phyloP scores from a whole-genome alignment of 495 filamentous ascomycete genomes.

The Aspergillus nanangensis region DNA sequence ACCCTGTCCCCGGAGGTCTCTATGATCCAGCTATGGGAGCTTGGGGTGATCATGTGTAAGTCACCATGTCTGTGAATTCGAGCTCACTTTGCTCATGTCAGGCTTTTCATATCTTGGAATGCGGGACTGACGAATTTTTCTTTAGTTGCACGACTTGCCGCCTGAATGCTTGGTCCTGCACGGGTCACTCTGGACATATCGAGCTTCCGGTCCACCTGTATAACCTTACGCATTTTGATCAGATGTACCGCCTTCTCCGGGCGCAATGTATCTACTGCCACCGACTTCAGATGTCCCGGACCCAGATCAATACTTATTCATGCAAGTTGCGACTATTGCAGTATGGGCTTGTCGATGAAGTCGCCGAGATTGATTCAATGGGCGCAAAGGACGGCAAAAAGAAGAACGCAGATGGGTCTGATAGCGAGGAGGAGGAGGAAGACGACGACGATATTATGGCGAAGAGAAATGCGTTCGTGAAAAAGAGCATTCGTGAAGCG shows the following conservation, averaged over 20 bases:
- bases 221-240: constrained; percentile 90
- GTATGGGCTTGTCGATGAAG: constrained; percentile 74
- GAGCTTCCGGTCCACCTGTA: constrained; percentile 90
- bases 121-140: constrained; percentile 19
- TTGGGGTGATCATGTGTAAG: constrained; percentile 76
- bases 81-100: background rate
- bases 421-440: constrained; percentile 51
- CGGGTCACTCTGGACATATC: constrained; percentile 92
- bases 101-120: constrained; percentile 6
- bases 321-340: constrained; percentile 88
- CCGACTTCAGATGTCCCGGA: constrained; percentile 67
- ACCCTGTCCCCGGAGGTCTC: constrained; percentile 80
- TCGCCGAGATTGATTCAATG: constrained; percentile 61
- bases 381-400: constrained; percentile 25
- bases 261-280: constrained; percentile 89
- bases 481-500: constrained; percentile 54
- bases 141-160: constrained; percentile 86
- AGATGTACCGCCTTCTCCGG: constrained; percentile 74
- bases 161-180: constrained; percentile 70
- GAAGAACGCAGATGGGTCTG: constrained; percentile 31
- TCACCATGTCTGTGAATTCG: constrained; percentile 10
- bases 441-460: constrained; percentile 62
- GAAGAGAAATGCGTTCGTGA: constrained; percentile 66
- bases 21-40: constrained; percentile 94
- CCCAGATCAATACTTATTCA: constrained; percentile 65